These are phyloP conservation scores for Volvox africanus DNA, from an alignment of 139 green algal species.

Conservation along the genomic window DNA sequence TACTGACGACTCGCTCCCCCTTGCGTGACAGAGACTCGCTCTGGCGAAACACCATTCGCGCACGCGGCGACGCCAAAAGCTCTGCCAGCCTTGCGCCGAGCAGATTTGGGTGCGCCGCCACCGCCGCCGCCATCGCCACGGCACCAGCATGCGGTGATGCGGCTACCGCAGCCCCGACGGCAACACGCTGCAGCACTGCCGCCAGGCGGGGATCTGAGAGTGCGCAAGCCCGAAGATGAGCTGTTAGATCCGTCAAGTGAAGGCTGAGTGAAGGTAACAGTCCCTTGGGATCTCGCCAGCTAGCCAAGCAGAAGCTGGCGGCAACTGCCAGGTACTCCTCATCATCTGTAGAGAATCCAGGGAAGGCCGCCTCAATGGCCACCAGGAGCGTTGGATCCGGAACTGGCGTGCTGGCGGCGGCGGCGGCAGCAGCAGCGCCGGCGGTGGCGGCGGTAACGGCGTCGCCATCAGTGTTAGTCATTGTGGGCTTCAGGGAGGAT, in stretches of 20 bases:
- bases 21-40: conserved; percentile 26
- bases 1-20: conserved; percentile 21
- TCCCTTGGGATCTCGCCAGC: neutral
- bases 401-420: neutral
- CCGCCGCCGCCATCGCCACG: neutral
- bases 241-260: conserved; percentile 33
- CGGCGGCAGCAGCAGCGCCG: neutral
- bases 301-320: conserved; percentile 32
- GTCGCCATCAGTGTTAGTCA: too few species aligned
- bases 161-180: neutral
- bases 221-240: conserved; percentile 6
- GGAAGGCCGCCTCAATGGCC: conserved; percentile 25
- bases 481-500: too few species aligned
- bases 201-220: conserved; percentile 11
- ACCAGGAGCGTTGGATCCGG: neutral
- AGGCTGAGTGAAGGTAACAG: conserved; percentile 25
- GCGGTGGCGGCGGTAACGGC: neutral
- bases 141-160: too few species aligned
- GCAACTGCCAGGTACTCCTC: conserved; percentile 32
- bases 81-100: conserved; percentile 4
- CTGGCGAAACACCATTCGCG: neutral
- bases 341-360: conserved; percentile 29
- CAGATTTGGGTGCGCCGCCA: neutral
- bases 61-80: conserved; percentile 11
- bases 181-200: neutral